Evolutionary conservation across 371 early-diverging fungal genomes (phyloP).

Genomic region (Circinella minor): DNA sequence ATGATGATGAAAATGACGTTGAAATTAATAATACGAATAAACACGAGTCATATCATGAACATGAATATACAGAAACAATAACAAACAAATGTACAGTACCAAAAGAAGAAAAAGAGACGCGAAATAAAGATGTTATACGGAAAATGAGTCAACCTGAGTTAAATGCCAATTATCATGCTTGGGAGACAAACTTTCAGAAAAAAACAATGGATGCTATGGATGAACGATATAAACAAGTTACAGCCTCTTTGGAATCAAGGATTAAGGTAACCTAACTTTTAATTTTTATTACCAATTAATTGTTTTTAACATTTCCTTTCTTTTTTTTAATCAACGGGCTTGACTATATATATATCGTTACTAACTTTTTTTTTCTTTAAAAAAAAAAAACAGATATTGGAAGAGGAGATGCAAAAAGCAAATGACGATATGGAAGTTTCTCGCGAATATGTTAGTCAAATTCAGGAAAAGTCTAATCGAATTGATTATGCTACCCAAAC

Average conservation of each 20-base stretch:
- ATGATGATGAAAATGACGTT: not conserved
- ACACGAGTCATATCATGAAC: not conserved
- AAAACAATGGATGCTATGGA: not conserved
- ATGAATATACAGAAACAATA: not conserved
- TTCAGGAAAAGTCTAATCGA: not conserved
- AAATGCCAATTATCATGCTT: not conserved
- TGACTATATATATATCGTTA: too few species aligned
- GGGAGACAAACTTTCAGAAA: not conserved
- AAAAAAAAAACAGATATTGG: not conserved
- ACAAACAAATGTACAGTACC: not conserved
- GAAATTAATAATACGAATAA: not conserved
- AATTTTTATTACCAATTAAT: too few species aligned
- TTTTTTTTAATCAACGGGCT: not conserved
- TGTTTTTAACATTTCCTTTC: not conserved
- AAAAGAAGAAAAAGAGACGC: too few species aligned
- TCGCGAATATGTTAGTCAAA: not conserved
- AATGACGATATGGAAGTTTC: constrained; percentile 5
- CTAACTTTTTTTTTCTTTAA: not conserved
- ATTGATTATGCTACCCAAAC: not conserved
- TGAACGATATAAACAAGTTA: constrained; percentile 5
- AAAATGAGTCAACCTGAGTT: not conserved
- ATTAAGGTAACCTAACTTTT: not conserved
- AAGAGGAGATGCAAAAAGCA: not conserved
- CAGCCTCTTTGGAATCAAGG: not conserved
- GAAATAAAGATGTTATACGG: not conserved